Percentiles rank a stretch among this genome's conserved stretches.
Conservation (phyloP, 1,139 yeast genomes). For the Nakaseomyces glabratus region DNA sequence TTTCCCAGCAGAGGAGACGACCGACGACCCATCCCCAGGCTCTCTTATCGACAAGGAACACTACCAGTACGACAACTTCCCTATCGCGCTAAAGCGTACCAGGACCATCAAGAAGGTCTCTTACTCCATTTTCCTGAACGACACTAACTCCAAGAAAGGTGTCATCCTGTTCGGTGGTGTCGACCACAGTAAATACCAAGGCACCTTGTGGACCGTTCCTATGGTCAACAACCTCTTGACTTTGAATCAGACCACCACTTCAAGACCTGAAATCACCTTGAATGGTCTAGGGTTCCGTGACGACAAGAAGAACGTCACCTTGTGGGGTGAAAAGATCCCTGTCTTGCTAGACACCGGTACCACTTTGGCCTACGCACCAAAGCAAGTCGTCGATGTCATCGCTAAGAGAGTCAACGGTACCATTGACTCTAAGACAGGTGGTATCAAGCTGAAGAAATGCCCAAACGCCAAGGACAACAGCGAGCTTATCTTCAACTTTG, state of each 20-base stretch:
- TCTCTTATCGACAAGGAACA: conserved; percentile 1
- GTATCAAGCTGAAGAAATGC: conserved; percentile 33
- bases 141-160: conserved; percentile 35
- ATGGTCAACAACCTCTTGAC: conserved; percentile 36
- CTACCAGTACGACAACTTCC: conserved; percentile 38
- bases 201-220: conserved; percentile 36
- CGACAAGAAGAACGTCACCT: conserved; percentile 24
- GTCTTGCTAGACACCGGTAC: conserved; percentile 47
- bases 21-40: conserved; percentile 16
- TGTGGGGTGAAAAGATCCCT: conserved; percentile 25
- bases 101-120: conserved; percentile 48
- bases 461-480: conserved; percentile 17
- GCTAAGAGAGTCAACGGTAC: conserved; percentile 33
- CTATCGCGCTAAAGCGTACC: conserved; percentile 42
- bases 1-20: conserved; percentile 41
- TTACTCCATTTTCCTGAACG: conserved; percentile 48
- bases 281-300: conserved; percentile 31
- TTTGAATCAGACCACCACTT: conserved; percentile 32
- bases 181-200: conserved; percentile 39
- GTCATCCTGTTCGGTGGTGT: conserved; percentile 50
- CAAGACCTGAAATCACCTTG: conserved; percentile 40
- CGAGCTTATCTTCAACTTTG: conserved; percentile 41
- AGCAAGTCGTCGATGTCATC: conserved; percentile 25
- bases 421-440: conserved; percentile 31
- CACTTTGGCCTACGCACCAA: conserved; percentile 38